phyloP scores from a whole-genome alignment of 2,329 filamentous ascomycete species.

The Trichoderma breve region DNA sequence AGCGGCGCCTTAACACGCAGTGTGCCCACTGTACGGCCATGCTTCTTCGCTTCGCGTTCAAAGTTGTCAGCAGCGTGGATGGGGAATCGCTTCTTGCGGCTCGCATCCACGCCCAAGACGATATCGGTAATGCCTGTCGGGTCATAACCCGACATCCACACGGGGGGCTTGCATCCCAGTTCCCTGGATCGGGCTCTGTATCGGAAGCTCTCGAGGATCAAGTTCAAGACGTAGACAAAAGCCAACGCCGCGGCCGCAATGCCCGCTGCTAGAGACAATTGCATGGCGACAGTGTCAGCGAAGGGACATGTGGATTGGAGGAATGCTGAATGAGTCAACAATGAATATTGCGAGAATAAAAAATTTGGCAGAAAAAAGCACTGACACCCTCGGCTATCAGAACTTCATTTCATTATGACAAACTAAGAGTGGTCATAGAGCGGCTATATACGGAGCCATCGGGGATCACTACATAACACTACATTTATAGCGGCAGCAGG shows the following conservation, averaged over 20 bases:
- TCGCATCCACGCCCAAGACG: constrained; percentile 19
- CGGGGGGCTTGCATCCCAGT: constrained; percentile 24
- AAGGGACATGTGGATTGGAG: neutral
- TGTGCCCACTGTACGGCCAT: constrained; percentile 25
- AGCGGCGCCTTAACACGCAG: constrained; percentile 22
- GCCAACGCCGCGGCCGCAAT: constrained; percentile 13
- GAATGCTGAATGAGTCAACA: neutral
- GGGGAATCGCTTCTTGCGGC: constrained; percentile 24
- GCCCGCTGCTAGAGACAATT: neutral
- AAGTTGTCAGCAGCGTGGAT: constrained; percentile 13
- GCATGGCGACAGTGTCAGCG: neutral
- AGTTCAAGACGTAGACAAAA: constrained; percentile 19
- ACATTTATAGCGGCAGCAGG: neutral
- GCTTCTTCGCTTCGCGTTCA: neutral
- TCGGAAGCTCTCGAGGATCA: constrained; percentile 8
- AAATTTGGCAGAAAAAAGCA: neutral
- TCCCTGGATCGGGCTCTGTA: constrained; percentile 20
- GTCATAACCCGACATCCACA: constrained; percentile 19
- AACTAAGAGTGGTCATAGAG: neutral
- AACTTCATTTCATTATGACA: neutral
- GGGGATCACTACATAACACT: neutral
- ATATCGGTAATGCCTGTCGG: constrained; percentile 22
- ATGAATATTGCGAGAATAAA: neutral
- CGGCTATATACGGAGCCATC: constrained; percentile 10
- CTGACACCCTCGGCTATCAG: neutral